Conservation (phyloP, 2,329 filamentous ascomycete species). For the Xylariaceae sp. region DNA sequence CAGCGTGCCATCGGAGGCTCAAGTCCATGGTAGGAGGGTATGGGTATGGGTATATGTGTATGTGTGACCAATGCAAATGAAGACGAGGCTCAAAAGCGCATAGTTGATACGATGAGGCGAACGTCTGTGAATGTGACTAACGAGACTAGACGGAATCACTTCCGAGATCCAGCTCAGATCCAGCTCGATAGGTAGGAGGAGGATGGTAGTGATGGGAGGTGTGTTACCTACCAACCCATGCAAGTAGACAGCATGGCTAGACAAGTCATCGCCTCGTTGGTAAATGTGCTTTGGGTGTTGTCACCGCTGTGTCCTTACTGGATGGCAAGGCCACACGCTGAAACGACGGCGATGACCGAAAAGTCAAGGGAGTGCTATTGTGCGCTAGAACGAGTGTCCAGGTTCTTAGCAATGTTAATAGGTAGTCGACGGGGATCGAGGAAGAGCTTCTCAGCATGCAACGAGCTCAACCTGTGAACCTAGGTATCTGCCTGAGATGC, state of each 20-base stretch:
- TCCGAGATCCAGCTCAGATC: slow-evolving; percentile 11
- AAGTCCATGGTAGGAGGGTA: background rate
- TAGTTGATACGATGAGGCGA: slow-evolving; percentile 14
- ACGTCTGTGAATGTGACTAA: slow-evolving; percentile 3
- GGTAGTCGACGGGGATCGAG: background rate
- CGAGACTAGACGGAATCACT: slow-evolving; percentile 11
- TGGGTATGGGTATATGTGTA: background rate
- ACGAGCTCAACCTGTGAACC: slow-evolving; percentile 6
- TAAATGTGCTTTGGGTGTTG: background rate
- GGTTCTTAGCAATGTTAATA: background rate
- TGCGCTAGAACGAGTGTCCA: slow-evolving; percentile 2
- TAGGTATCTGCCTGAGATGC: slow-evolving; percentile 2
- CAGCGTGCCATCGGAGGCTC: slow-evolving; percentile 4
- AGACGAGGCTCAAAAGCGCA: slow-evolving; percentile 16
- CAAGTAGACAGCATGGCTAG: slow-evolving; percentile 7
- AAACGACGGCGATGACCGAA: background rate
- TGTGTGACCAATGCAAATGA: slow-evolving; percentile 1
- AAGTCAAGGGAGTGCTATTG: slow-evolving; percentile 2
- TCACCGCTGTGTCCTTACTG: slow-evolving; percentile 5
- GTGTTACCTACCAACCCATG: background rate
- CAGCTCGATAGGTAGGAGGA: background rate
- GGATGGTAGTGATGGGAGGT: slow-evolving; percentile 2
- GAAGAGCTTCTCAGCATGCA: background rate
- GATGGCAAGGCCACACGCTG: slow-evolving; percentile 15
- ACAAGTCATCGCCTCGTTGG: slow-evolving; percentile 15